These are phyloP conservation scores for Micromonas pusilla DNA, from an alignment of 139 green algal genomes.

Conservation along the genomic window DNA sequence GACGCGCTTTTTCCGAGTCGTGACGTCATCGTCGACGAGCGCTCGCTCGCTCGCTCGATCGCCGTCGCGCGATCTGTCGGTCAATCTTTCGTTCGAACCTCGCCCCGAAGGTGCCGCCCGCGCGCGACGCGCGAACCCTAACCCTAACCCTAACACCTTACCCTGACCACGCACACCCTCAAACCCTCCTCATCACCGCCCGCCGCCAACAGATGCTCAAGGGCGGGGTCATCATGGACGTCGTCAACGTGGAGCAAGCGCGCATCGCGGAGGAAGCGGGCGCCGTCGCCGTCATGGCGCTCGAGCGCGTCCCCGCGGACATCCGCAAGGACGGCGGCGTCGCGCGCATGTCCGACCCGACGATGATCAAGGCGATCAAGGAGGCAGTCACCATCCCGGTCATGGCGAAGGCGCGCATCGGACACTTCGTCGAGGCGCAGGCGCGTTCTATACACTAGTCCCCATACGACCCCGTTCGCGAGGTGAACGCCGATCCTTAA, in stretches of 20 bases:
- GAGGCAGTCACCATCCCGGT: constrained; percentile 95
- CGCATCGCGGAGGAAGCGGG: constrained; percentile 98
- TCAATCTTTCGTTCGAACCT: too few species aligned
- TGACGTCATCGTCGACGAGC: too few species aligned
- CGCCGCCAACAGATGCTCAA: constrained; percentile 91
- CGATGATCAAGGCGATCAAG: constrained; percentile 95
- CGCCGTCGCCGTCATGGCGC: constrained; percentile 96
- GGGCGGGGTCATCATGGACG: constrained; percentile 99
- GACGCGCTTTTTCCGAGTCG: too few species aligned
- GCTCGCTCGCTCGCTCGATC: too few species aligned
- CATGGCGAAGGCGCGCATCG: constrained; percentile 98
- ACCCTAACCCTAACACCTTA: too few species aligned
- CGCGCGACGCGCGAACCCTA: too few species aligned
- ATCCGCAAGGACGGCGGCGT: constrained; percentile 94
- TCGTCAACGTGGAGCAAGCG: constrained; percentile 93
- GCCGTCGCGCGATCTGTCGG: too few species aligned
- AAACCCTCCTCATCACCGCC: background rate
- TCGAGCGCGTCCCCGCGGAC: constrained; percentile 94
- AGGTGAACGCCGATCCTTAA: too few species aligned
- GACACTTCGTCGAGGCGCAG: constrained; percentile 98
- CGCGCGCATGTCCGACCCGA: constrained; percentile 91
- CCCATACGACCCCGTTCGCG: too few species aligned
- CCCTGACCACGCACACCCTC: background rate
- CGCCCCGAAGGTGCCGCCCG: too few species aligned
- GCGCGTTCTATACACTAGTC: too few species aligned